Evolutionary conservation across 257 asterid genomes (phyloP), one percentile per base, ranked within the genome.

Genomic region (Salvia rosmarinus): DNA sequence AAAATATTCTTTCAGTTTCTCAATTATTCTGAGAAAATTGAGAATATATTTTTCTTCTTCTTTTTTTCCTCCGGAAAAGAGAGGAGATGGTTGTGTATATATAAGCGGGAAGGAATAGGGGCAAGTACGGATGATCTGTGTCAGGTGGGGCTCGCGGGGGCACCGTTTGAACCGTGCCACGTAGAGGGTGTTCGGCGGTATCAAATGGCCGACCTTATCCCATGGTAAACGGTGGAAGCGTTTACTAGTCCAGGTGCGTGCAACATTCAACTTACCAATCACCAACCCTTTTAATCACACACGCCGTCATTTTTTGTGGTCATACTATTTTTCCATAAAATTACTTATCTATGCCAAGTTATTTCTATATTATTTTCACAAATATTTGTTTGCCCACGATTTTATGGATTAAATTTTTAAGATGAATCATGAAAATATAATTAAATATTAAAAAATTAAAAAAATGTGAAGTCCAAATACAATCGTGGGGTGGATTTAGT

Each of bases 121-220:
- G 13, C 5, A 9, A 75, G 90, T 78, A 80, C 81, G 67, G 83
- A 42, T 77, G 57, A 84, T 83, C 82, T 4, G 75, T 57, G 56
- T 81, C 16, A n/a, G 28, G 21, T 6, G 61, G 81, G 90, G 75
- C 14, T 86, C 87, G 78, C 56, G 0, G 25, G 10, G 59, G 21
- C 80, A 50, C 86, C 85, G 89, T 69, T 81, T 5, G 78, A 23
- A 80, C 34, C 11, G 39, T 2, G 90, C 71, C 96, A 88, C 93
- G 93, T 81, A 69, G 23, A 2, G 70, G 64, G 71, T 37, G 68
- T 61, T 76, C 47, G 88, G 80, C 82, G 65, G 46, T 66, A 56
- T 68, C 74, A 59, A 68, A 74, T 83, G 82, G 86, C 85, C 86
- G 88, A 82, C 85, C 96, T 82, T 79, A 81, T 78, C 85, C 57